Evolutionary conservation across 2,329 filamentous ascomycete genomes (phyloP).

Genomic region (Berkeleyomyces basicola): DNA sequence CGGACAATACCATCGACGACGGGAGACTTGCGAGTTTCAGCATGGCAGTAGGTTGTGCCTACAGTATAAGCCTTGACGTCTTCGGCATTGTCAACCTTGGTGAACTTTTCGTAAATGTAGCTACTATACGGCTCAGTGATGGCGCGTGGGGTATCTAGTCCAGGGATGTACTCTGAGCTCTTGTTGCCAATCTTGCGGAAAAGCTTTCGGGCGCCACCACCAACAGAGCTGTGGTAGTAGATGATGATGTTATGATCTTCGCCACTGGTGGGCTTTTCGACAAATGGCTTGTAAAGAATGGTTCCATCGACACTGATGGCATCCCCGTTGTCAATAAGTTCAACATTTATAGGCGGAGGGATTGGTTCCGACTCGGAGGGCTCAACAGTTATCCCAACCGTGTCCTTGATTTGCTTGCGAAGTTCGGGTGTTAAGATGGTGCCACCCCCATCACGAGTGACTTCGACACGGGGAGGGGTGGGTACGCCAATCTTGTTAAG

Average conservation of each 20-base stretch:
- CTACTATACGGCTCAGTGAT: slow-evolving; percentile 68
- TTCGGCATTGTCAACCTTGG: slow-evolving; percentile 90
- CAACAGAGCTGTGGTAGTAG: slow-evolving; percentile 76
- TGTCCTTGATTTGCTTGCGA: slow-evolving; percentile 59
- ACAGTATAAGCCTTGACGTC: slow-evolving; percentile 99
- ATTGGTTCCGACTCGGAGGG: slow-evolving; percentile 1
- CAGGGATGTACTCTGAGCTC: slow-evolving; percentile 81
- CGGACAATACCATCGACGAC: slow-evolving; percentile 93
- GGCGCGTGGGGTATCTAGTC: slow-evolving; percentile 58
- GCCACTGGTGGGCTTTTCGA: slow-evolving; percentile 95
- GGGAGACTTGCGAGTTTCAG: slow-evolving; percentile 90
- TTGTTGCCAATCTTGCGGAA: slow-evolving; percentile 99
- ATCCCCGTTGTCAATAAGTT: slow-evolving; percentile 81
- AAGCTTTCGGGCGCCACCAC: slow-evolving; percentile 76
- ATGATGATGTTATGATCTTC: slow-evolving; percentile 99
- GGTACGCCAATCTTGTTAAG: slow-evolving; percentile 80
- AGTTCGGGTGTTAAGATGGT: slow-evolving; percentile 61
- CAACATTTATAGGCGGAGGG: slow-evolving; percentile 52
- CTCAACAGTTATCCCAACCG: slow-evolving; percentile 61
- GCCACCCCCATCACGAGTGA: slow-evolving; percentile 85
- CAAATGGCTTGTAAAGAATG: slow-evolving; percentile 76
- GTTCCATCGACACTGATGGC: slow-evolving; percentile 74
- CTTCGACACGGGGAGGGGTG: slow-evolving; percentile 74
- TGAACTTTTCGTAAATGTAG: slow-evolving; percentile 94
- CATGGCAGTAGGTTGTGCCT: slow-evolving; percentile 81